Evolutionary conservation across 2,329 filamentous ascomycete species (phyloP).

Genomic region (Fusarium setosum): DNA sequence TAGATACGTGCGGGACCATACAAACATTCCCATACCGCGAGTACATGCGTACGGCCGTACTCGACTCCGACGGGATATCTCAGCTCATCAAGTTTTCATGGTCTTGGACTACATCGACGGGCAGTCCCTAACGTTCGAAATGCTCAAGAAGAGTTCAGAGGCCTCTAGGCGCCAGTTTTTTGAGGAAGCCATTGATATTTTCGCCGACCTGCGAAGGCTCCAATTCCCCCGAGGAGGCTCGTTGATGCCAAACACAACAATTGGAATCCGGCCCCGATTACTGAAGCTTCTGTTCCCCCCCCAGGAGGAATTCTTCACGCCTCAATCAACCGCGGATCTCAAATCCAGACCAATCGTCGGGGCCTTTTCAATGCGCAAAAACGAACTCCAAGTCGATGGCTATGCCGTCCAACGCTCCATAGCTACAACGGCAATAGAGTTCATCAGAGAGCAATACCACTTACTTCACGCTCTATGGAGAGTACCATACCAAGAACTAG

Average conservation of each 20-base stretch:
- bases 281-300: too few species aligned
- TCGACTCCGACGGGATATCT: too few species aligned
- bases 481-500: background rate
- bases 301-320: too few species aligned
- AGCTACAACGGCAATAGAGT: background rate
- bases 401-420: background rate
- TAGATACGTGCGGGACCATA: slow-evolving; percentile 1
- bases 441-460: background rate
- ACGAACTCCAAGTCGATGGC: background rate
- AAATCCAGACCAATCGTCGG: too few species aligned
- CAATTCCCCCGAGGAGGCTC: background rate
- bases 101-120: too few species aligned
- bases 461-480: background rate
- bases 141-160: background rate
- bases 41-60: background rate
- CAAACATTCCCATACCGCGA: background rate
- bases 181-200: background rate
- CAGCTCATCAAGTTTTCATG: too few species aligned
- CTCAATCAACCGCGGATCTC: too few species aligned
- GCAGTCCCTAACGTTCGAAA: background rate
- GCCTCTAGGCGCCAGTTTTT: background rate
- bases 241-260: background rate
- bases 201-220: background rate
- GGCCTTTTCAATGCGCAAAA: background rate
- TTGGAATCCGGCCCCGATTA: too few species aligned